phyloP scores from a whole-genome alignment of 345 rosid genomes.

The Bruguiera parviflora region DNA sequence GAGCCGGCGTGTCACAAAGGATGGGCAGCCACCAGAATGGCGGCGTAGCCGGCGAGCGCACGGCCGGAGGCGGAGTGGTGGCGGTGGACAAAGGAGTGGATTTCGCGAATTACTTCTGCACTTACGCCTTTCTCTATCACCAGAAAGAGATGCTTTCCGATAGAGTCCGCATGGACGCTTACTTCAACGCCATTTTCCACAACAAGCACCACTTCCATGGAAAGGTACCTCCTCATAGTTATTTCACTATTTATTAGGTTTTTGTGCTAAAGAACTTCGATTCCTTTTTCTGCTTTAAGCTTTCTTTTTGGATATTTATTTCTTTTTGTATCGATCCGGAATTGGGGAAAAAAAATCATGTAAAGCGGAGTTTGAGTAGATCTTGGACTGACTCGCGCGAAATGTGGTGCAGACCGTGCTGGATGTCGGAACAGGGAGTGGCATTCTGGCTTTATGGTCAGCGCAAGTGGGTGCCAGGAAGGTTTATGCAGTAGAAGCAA shows the following conservation, averaged over 20 bases:
- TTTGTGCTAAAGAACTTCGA: too few species aligned
- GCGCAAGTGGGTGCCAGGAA: conserved; percentile 99
- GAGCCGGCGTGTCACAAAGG: too few species aligned
- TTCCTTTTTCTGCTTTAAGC: too few species aligned
- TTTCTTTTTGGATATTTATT: too few species aligned
- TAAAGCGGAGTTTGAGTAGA: neutral
- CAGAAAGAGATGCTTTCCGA: conserved; percentile 99
- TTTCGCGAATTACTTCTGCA: conserved; percentile 85
- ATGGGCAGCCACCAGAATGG: conserved; percentile 57
- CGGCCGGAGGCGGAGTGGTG: conserved; percentile 20
- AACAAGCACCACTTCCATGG: conserved; percentile 83
- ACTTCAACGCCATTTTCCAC: conserved; percentile 63
- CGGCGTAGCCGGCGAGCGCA: conserved; percentile 24
- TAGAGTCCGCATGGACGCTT: conserved; percentile 98
- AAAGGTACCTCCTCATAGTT: conserved; percentile 39
- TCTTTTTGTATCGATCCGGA: too few species aligned
- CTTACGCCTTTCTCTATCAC: conserved; percentile 84
- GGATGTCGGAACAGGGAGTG: conserved; percentile 99
- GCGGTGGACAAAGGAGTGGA: conserved; percentile 84
- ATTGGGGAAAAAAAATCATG: neutral
- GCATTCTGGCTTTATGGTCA: conserved; percentile 98
- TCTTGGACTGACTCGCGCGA: neutral
- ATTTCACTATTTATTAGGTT: neutral
- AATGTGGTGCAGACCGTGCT: conserved; percentile 59
- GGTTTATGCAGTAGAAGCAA: conserved; percentile 97